Base-by-base conservation (phyloP, 2,329 filamentous ascomycete genomes). In the Ascochyta rabiei region DNA sequence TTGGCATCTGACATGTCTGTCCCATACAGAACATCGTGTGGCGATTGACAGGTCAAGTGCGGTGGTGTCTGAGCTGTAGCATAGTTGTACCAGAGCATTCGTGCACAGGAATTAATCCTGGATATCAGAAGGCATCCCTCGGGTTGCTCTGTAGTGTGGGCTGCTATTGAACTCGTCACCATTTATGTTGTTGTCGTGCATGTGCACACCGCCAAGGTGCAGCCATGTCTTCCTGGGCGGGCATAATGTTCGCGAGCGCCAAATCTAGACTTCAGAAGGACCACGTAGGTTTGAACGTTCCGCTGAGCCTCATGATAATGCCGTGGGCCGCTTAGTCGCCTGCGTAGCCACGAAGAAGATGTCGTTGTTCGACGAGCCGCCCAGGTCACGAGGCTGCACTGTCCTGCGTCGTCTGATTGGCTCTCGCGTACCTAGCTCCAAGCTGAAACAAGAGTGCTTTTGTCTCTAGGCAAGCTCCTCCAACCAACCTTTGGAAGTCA, bases 381-480 rank as follows among this genome's bases (percentile, higher is more conserved):
- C 59, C 51, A 55, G 46, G 48, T 35, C 30, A 51, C 49, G 56
- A 53, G 58, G 54, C 50, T 56, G 53, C 31, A 23, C 13, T 37
- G 33, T n/a, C 2, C 19, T 24, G 34, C 28, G 6, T 35, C 48
- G 40, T 59, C 49, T 62, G 51, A 72, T 70, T 70, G 69, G 70
- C 37, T 48, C 26, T 19, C 23, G 28, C 16, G n/a, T 48, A 40
- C 21, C 21, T n/a, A n/a, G 39, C 45, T 54, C 33, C n/a, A 39
- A 19, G 40, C 48, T 69, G 69, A 72, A 72, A 71, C 69, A 60
- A 45, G 42, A 45, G 53, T 56, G 48, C 45, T 48, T 55, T 47
- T 19, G 21, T 45, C 26, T 59, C 58, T 57, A 59, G 51, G 58
- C 59, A 66, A 62, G 21, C 62, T 74, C 68, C 56, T 68, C 63